Base-by-base conservation (phyloP, 2,329 filamentous ascomycete genomes). In the Colletotrichum musae region DNA sequence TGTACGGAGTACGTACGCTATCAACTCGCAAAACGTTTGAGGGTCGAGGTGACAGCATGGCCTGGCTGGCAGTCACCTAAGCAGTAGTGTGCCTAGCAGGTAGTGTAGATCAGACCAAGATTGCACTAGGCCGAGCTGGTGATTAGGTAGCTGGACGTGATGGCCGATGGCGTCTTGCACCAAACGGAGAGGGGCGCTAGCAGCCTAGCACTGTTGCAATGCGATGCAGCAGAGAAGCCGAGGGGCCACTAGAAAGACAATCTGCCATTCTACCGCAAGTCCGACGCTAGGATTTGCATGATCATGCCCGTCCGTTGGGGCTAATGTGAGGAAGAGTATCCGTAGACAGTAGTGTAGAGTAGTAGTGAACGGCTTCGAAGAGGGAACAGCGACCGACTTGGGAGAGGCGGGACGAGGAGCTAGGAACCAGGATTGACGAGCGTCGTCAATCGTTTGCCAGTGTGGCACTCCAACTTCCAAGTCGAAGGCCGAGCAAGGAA, bases 231-330 rank as follows among this genome's bases (percentile, higher is more conserved):
- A 12, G 48, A 64, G 47, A 4, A 50, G 65, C 39, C 53, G 28
- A 56, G 54, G 26, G 15, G 26, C 48, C 48, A 51, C 48, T 50
- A 36, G 50, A 51, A 36, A 45, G 48, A 43, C 43, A 60, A 69
- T 66, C 56, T 69, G 32, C 62, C 54, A 59, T 69, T 66, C 50
- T 69, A 56, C 66, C 66, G 61, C 66, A 59, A 57, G 43, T 15
- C 58, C 58, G 50, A 18, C 54, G 56, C 32, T 26, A 60, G 16
- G 18, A n/a, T 32, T 56, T n/a, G 15, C 41, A 45, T 56, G 12
- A 43, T 43, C 45, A 69, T 52, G 62, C 43, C 43, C 43, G 51
- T 57, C 56, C 56, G 56, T 66, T 69, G 43, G 18, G 51, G 18
- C 56, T 56, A 60, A 53, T 54, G 61, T 50, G 45, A 18, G 43